phyloP scores from a whole-genome alignment of 1,284 basidiomycete genomes.

The Taiwanofungus camphoratus region DNA sequence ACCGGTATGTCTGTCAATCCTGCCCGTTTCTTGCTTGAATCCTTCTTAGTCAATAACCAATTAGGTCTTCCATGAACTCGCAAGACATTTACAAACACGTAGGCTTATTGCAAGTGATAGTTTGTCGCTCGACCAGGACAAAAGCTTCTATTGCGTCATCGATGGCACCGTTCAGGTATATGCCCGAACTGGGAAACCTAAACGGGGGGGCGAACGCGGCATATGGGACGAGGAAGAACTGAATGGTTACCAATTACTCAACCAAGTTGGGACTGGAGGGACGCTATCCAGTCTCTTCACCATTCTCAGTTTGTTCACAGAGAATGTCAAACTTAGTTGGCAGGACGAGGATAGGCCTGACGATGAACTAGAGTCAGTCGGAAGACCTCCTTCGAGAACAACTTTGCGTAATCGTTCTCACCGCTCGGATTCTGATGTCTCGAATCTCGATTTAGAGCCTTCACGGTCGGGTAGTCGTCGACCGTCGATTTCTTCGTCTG shows the following conservation, averaged over 20 bases:
- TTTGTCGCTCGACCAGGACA: conserved; percentile 85
- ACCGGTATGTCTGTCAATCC: conserved; percentile 50
- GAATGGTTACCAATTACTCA: conserved; percentile 91
- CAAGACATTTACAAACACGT: conserved; percentile 87
- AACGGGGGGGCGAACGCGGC: conserved; percentile 39
- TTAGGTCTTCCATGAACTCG: conserved; percentile 91
- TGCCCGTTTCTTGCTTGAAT: too few species aligned
- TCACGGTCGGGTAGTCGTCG: conserved; percentile 33
- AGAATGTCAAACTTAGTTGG: conserved; percentile 94
- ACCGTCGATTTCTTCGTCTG: conserved; percentile 54
- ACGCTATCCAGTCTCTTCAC: conserved; percentile 95
- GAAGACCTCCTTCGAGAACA: conserved; percentile 11
- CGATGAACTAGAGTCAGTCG: conserved; percentile 23
- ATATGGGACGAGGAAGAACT: conserved; percentile 79
- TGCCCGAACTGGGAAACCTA: conserved; percentile 56
- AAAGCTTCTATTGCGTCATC: conserved; percentile 93
- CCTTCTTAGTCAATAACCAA: too few species aligned
- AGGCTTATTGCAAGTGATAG: conserved; percentile 89
- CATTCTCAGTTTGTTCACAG: conserved; percentile 92
- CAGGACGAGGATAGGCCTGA: conserved; percentile 49
- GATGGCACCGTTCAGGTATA: conserved; percentile 88
- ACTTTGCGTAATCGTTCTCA: conserved; percentile 24
- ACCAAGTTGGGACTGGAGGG: conserved; percentile 92
- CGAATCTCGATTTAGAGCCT: conserved; percentile 46
- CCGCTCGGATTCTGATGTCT: conserved; percentile 56